Evolutionary conservation across 2,329 filamentous ascomycete species (phyloP).

Genomic region (Zymoseptoria crescenta): DNA sequence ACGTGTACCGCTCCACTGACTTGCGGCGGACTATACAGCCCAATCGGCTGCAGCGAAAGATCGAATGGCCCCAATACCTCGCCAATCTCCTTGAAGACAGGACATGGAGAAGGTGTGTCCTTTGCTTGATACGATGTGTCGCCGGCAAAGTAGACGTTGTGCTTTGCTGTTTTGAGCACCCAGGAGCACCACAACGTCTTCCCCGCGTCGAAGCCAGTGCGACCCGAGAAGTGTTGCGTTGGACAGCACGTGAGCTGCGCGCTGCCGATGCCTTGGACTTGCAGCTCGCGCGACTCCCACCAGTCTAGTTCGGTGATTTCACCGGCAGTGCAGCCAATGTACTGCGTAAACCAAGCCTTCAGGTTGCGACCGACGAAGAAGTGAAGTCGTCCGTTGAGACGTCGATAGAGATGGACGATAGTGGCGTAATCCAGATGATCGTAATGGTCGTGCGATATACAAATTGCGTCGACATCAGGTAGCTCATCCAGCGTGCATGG

Average conservation of each 20-base stretch:
- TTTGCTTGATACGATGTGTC: constrained; percentile 43
- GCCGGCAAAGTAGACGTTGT: constrained; percentile 41
- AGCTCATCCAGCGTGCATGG: constrained; percentile 45
- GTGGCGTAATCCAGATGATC: constrained; percentile 47
- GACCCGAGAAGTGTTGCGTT: constrained; percentile 41
- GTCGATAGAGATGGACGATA: constrained; percentile 35
- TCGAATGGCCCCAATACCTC: constrained; percentile 42
- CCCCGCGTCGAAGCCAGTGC: constrained; percentile 34
- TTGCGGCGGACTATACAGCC: constrained; percentile 39
- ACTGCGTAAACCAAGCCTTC: constrained; percentile 31
- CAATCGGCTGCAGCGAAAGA: constrained; percentile 43
- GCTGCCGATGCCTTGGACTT: constrained; percentile 29
- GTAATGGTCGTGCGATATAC: constrained; percentile 50
- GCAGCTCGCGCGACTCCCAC: constrained; percentile 40
- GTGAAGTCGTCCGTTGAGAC: constrained; percentile 31
- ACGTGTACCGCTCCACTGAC: constrained; percentile 41
- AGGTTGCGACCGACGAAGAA: constrained; percentile 39
- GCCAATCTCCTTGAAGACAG: constrained; percentile 43
- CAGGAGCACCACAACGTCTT: constrained; percentile 44
- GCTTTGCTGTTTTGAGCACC: constrained; percentile 32
- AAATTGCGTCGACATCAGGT: constrained; percentile 45
- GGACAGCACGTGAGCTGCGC: constrained; percentile 40
- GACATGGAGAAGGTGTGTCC: constrained; percentile 36
- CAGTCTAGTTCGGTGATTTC: constrained; percentile 44
- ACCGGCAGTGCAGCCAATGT: constrained; percentile 32